Percentiles rank a stretch among this genome's conserved stretches.
Evolutionary conservation across 2,329 filamentous ascomycete genomes (phyloP).

Genomic region (Stachybotrys elegans): DNA sequence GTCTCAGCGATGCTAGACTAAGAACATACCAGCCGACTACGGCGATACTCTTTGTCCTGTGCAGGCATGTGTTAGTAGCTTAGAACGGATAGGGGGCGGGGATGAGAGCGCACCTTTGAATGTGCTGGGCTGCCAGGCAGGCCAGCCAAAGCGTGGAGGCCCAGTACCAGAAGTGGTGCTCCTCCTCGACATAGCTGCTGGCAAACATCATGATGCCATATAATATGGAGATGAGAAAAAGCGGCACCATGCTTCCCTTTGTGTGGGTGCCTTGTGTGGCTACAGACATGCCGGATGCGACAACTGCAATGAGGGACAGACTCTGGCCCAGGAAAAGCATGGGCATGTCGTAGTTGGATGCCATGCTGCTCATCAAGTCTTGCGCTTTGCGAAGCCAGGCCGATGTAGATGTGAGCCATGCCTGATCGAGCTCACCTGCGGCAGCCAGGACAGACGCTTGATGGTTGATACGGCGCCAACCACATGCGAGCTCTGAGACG

Average conservation of each 20-base stretch:
- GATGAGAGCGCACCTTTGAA: constrained; percentile 28
- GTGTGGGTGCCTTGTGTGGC: constrained; percentile 8
- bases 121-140: constrained; percentile 44
- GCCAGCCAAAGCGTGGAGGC: constrained; percentile 64
- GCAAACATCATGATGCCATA: constrained; percentile 95
- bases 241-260: constrained; percentile 26
- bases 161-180: constrained; percentile 99
- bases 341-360: constrained; percentile 81
- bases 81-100: neutral
- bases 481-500: constrained; percentile 60
- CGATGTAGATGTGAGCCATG: constrained; percentile 39
- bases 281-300: constrained; percentile 10
- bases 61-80: neutral
- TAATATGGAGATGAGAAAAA: constrained; percentile 47
- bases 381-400: constrained; percentile 70
- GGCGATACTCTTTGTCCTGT: constrained; percentile 20
- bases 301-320: constrained; percentile 26
- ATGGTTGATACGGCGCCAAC: constrained; percentile 47
- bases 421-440: constrained; percentile 23
- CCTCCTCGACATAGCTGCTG: constrained; percentile 95
- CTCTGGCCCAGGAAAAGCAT: constrained; percentile 48
- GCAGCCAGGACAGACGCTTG: constrained; percentile 16
- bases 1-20: constrained; percentile 57
- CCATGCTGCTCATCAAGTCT: constrained; percentile 76
- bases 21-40: constrained; percentile 28